Evolutionary conservation across 129 eudicot genomes (phyloP).

Genomic region (Gnaphalium uliginosum): DNA sequence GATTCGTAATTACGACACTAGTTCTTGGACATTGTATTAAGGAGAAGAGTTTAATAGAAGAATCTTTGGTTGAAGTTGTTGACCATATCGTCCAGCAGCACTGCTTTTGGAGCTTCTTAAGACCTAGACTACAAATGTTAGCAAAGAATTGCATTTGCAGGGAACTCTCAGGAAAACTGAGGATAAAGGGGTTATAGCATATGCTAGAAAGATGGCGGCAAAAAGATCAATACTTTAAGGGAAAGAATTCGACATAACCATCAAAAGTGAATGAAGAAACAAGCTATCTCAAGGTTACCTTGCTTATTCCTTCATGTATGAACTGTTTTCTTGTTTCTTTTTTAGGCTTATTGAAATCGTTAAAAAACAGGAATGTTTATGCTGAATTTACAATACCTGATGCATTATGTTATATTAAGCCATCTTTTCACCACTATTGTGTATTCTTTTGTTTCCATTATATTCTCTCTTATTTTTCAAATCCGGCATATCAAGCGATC

Average conservation of each 20-base stretch:
- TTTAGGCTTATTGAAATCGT: not conserved
- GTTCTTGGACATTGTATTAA: slow-evolving; percentile 38
- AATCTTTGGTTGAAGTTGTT: too few relatives aligned
- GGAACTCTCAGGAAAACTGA: not conserved
- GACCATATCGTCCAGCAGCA: too few relatives aligned
- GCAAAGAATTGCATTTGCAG: too few relatives aligned
- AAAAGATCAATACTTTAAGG: not conserved
- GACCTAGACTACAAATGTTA: too few relatives aligned
- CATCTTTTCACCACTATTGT: not conserved
- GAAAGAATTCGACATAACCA: too few relatives aligned
- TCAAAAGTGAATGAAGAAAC: not conserved
- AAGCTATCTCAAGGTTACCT: not conserved
- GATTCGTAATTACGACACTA: slow-evolving; percentile 40
- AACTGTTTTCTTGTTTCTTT: not conserved
- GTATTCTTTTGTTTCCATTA: not conserved
- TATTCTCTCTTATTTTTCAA: too few relatives aligned
- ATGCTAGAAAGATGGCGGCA: not conserved
- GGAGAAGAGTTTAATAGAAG: not conserved
- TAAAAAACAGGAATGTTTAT: not conserved
- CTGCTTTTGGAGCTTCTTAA: too few relatives aligned
- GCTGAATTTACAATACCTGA: not conserved
- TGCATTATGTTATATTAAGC: not conserved
- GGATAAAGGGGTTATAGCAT: not conserved
- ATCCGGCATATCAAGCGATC: too few relatives aligned
- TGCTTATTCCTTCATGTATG: not conserved